Evolutionary conservation across 140 eudicot species (phyloP).

Genomic region (Artemisia princeps): DNA sequence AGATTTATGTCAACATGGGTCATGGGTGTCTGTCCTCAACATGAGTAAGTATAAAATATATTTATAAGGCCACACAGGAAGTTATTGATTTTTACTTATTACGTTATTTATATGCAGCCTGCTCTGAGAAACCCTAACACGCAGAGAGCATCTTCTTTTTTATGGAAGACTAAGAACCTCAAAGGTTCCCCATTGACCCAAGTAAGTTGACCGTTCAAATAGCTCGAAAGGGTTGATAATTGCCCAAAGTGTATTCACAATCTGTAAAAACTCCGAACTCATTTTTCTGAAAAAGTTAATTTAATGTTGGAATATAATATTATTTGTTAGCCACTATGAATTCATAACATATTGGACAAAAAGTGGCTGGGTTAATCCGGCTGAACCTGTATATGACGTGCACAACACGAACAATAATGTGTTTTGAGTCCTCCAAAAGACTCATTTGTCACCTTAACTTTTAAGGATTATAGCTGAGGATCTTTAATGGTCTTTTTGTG

Average conservation of each 20-base stretch:
- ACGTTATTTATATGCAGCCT: constrained; percentile 41
- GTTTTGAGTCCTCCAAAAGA: too few relatives aligned
- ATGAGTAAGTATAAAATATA: constrained; percentile 59
- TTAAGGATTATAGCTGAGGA: neutral
- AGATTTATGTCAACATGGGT: constrained; percentile 55
- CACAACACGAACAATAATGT: too few relatives aligned
- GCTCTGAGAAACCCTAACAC: constrained; percentile 82
- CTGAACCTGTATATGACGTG: too few relatives aligned
- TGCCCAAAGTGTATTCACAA: neutral
- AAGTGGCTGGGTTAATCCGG: too few relatives aligned
- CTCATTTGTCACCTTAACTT: too few relatives aligned
- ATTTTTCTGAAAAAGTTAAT: too few relatives aligned
- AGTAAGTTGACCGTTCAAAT: constrained; percentile 30
- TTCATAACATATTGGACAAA: too few relatives aligned
- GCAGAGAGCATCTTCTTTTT: constrained; percentile 82
- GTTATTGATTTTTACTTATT: neutral
- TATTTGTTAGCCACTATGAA: too few relatives aligned
- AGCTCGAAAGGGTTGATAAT: too few relatives aligned
- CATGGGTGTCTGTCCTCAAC: constrained; percentile 95
- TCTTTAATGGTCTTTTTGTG: neutral
- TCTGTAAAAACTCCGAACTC: too few relatives aligned
- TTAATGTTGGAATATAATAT: too few relatives aligned
- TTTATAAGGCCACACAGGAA: neutral
- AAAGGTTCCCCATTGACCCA: constrained; percentile 59
- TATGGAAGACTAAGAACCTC: constrained; percentile 92